Base-by-base conservation (phyloP, 345 rosid species). In the Abelmoschus esculentus region DNA sequence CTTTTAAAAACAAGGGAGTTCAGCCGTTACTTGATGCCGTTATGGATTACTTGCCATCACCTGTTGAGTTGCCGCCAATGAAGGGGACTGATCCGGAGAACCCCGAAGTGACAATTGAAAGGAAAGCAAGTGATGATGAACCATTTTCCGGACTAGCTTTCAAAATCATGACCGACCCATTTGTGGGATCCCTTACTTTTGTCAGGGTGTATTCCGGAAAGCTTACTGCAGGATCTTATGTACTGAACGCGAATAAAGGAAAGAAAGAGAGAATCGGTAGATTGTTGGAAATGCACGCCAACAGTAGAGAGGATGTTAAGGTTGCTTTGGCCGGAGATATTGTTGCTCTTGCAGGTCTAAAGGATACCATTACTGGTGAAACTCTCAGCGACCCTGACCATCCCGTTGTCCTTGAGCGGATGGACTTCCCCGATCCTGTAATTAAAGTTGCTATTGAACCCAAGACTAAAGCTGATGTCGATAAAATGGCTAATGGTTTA, bases 401-500 rank as follows among this genome's bases (percentile, higher is more conserved):
- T 75, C 96, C 93, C 0, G 75, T 93, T 47, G 84, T 91, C 55
- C 99, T 93, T 47, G 97, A 93, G 75, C 81, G 95, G 56, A 93
- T 93, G 99, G 97, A 91, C 81, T 95, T 95, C 86, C 99, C 97
- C 17, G 96, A 95, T 82, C 97, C 96, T 28, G 99, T 95, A 67
- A 95, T 95, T 68, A 95, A 95, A 85, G 93, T 95, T 53, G 97
- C 97, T 5, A 95, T 95, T 67, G 99, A 95, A 77, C 97, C 99
- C 28, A 91, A 91, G 83, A 91, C 99, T 17, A 95, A 95, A 86
- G 99, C 99, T 7, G 96, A 95, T 67, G 73, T 91, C 7, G 97
- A 91, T 78, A 95, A 89, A 80, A 91, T 95, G 99, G 96, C 87
- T 0, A 76, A 62, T 6, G 97, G 96, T 55, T 74, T 95, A 82